Evolutionary conservation across 805 yeast species (phyloP).

Genomic region (Spathaspora hagerdaliae): DNA sequence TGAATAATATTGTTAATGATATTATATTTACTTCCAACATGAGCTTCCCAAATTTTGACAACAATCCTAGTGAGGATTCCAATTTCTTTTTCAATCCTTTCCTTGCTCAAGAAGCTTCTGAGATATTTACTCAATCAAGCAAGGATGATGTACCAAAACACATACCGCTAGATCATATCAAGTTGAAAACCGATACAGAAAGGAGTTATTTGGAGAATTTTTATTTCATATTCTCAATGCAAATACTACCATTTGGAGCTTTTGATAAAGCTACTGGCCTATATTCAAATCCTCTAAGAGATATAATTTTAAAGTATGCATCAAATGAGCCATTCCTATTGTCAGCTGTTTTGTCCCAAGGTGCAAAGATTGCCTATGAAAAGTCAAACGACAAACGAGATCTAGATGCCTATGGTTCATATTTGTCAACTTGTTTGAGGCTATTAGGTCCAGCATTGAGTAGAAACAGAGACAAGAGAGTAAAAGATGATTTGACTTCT

Average conservation of each 20-base stretch:
- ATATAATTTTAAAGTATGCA: constrained; percentile 57
- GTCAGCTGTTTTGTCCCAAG: constrained; percentile 71
- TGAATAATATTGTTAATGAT: constrained; percentile 37
- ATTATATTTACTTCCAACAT: constrained; percentile 32
- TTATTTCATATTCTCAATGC: constrained; percentile 30
- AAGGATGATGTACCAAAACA: constrained; percentile 16
- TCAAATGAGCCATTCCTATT: constrained; percentile 58
- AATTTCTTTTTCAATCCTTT: constrained; percentile 4
- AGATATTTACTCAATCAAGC: background rate
- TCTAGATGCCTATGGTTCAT: constrained; percentile 49
- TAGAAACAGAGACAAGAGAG: constrained; percentile 8
- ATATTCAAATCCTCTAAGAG: constrained; percentile 53
- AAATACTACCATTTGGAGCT: constrained; percentile 35
- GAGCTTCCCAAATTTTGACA: constrained; percentile 10
- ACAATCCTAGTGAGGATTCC: background rate
- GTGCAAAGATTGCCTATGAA: constrained; percentile 54
- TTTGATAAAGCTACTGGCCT: constrained; percentile 22
- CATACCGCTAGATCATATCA: constrained; percentile 26
- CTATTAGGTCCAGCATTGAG: constrained; percentile 47
- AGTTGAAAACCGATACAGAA: constrained; percentile 25
- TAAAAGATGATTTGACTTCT: constrained; percentile 15
- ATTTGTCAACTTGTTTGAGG: constrained; percentile 57
- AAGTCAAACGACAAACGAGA: constrained; percentile 20
- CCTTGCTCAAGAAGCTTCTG: background rate
- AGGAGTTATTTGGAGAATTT: constrained; percentile 30